Conservation (phyloP, 2,329 filamentous ascomycete genomes). For the Falciphora oryzae region DNA sequence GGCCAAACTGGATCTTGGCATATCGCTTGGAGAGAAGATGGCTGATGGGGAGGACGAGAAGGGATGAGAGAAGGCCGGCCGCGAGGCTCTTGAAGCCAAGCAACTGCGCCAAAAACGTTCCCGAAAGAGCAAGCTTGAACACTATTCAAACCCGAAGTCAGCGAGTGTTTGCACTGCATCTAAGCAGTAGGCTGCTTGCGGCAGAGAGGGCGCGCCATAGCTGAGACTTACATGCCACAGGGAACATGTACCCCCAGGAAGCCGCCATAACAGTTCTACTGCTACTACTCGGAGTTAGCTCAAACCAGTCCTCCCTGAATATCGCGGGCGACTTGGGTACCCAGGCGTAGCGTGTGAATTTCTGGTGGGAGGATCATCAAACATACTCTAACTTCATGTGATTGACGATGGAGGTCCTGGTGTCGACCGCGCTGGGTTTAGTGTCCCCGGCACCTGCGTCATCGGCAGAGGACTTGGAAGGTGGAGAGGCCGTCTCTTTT, state of each 20-base stretch:
- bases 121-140: constrained; percentile 27
- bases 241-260: constrained; percentile 27
- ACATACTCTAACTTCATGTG: constrained; percentile 30
- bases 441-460: constrained; percentile 10
- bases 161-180: background rate
- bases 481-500: constrained; percentile 23
- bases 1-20: constrained; percentile 25
- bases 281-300: constrained; percentile 15
- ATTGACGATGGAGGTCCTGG: constrained; percentile 29
- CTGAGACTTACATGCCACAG: constrained; percentile 18
- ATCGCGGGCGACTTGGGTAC: background rate
- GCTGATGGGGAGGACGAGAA: constrained; percentile 24
- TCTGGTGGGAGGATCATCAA: background rate
- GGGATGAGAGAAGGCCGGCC: constrained; percentile 23
- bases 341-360: background rate
- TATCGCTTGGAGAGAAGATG: constrained; percentile 25
- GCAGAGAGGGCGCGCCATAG: background rate
- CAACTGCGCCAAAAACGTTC: constrained; percentile 24
- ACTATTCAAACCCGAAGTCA: constrained; percentile 10
- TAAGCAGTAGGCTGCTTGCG: background rate
- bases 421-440: constrained; percentile 17
- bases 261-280: constrained; percentile 26
- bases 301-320: background rate
- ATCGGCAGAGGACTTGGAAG: constrained; percentile 10
- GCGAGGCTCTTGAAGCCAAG: constrained; percentile 27